Evolutionary conservation across 768 basidiomycete species (phyloP).

Genomic region (Tylopilus felleus): DNA sequence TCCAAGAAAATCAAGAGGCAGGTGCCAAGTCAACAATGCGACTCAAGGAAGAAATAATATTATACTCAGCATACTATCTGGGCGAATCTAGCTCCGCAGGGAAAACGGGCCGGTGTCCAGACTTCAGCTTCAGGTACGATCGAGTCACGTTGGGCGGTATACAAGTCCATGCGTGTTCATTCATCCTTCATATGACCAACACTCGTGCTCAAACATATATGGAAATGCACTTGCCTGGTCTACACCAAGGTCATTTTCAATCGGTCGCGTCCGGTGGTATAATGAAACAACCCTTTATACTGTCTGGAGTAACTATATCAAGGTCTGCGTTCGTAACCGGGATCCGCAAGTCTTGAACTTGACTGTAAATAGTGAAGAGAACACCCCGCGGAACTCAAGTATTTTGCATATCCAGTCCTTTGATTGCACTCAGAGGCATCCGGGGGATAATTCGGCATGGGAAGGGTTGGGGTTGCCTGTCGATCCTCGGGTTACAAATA

Average conservation of each 20-base stretch:
- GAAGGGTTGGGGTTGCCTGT: slow-evolving; percentile 23
- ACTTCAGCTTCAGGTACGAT: neutral
- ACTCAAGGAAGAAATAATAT: neutral
- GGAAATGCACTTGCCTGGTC: slow-evolving; percentile 10
- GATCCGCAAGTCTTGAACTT: neutral
- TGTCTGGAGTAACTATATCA: neutral
- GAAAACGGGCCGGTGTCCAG: neutral
- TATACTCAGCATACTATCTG: neutral
- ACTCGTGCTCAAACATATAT: neutral
- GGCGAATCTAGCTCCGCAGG: neutral
- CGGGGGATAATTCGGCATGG: slow-evolving; percentile 23
- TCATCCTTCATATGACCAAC: neutral
- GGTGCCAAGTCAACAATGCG: neutral
- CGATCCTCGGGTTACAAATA: neutral
- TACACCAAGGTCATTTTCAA: neutral
- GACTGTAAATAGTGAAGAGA: neutral
- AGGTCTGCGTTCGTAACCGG: neutral
- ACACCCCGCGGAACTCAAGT: neutral
- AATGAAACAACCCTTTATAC: neutral
- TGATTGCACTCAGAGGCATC: slow-evolving; percentile 3
- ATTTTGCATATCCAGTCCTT: slow-evolving; percentile 11
- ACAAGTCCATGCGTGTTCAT: neutral
- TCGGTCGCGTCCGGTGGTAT: neutral
- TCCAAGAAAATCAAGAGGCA: neutral
- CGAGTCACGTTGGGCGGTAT: neutral